Evolutionary conservation across 768 basidiomycete genomes (phyloP).

Genomic region (Suillus tomentosus): DNA sequence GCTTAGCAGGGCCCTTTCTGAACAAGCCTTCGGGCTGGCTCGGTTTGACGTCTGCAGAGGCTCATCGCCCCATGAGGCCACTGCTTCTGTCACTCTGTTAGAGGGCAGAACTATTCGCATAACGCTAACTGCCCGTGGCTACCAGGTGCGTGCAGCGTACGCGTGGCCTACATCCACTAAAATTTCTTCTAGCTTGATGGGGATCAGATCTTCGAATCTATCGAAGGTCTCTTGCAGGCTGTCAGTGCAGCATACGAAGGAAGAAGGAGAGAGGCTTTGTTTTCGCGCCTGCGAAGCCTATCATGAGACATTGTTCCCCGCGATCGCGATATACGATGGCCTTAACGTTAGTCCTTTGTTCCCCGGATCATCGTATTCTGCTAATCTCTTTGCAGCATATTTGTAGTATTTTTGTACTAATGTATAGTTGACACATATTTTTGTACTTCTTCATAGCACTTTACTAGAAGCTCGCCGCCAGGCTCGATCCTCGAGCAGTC

Average conservation of each 20-base stretch:
- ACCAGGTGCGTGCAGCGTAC: conserved; percentile 43
- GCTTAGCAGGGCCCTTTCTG: conserved; percentile 53
- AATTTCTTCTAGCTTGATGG: conserved; percentile 25
- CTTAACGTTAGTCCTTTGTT: conserved; percentile 2
- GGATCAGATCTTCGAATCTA: conserved; percentile 49
- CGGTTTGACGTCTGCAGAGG: conserved; percentile 43
- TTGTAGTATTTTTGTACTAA: conserved; percentile 8
- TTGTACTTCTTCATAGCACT: neutral
- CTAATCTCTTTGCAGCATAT: conserved; percentile 6
- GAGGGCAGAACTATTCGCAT: conserved; percentile 54
- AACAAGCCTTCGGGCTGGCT: conserved; percentile 59
- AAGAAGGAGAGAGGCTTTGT: conserved; percentile 47
- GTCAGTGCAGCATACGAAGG: conserved; percentile 55
- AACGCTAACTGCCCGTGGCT: conserved; percentile 54
- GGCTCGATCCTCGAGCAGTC: neutral
- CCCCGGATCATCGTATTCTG: neutral
- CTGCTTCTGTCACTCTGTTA: conserved; percentile 54
- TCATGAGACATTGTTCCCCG: conserved; percentile 4
- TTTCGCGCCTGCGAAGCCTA: conserved; percentile 50
- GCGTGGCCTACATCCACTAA: conserved; percentile 13
- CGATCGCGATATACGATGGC: neutral
- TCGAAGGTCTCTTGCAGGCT: conserved; percentile 58
- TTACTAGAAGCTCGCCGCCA: neutral
- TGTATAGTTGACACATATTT: neutral
- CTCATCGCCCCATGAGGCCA: conserved; percentile 47